A percentile compares a stretch with the other conserved stretches of the same genome.
phyloP scores from a whole-genome alignment of 192 early-diverging fungal species.

The Backusella tarrabulga region DNA sequence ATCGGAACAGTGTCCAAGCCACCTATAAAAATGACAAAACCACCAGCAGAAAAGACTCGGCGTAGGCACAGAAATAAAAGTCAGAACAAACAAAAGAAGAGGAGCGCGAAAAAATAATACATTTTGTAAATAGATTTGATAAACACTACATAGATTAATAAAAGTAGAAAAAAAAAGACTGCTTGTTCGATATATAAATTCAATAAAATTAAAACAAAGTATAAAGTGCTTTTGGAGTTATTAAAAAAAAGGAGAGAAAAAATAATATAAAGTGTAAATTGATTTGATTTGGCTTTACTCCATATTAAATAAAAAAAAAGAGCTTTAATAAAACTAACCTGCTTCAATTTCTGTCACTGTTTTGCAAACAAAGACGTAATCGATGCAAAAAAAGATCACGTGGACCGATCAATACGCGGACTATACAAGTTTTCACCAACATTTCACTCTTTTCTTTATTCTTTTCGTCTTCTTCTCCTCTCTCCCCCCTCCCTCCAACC shows the following conservation, averaged over 20 bases:
- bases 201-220: not conserved
- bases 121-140: not conserved
- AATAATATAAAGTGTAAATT: too few species aligned
- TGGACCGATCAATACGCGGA: not conserved
- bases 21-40: not conserved
- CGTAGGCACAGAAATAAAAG: not conserved
- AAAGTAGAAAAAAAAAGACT: not conserved
- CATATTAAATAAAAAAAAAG: too few species aligned
- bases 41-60: not conserved
- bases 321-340: too few species aligned
- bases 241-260: too few species aligned
- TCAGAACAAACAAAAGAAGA: not conserved
- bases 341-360: too few species aligned
- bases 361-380: too few species aligned
- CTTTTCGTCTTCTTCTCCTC: not conserved
- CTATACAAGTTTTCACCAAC: not conserved
- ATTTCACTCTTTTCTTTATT: constrained; percentile 4
- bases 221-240: not conserved
- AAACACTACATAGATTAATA: not conserved
- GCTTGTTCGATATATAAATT: not conserved
- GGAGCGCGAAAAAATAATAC: not conserved
- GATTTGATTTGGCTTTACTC: too few species aligned
- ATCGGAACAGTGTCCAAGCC: not conserved
- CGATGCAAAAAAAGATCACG: not conserved
- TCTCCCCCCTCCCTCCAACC: not conserved